Base-by-base conservation (phyloP, 139 green algal species). In the Edaphochlamys debaryana region DNA sequence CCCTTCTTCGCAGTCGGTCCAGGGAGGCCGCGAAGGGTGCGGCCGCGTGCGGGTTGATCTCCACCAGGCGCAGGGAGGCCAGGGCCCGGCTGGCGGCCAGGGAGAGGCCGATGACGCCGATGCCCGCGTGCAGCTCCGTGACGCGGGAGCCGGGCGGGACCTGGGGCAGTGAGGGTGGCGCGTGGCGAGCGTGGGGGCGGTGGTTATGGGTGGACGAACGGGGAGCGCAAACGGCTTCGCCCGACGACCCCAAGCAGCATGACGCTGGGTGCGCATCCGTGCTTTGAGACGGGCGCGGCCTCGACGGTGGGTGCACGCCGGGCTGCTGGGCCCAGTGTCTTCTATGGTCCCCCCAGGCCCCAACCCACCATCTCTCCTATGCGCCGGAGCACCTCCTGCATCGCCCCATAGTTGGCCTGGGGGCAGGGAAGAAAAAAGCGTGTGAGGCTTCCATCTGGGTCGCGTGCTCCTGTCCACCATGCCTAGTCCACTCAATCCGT, bases 61-160 rank as follows among this genome's bases (percentile, higher is more conserved):
- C 94, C 37, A 97, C 91, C 29, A 76, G 73, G 20, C 69, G 79
- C 79, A 80, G 70, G 34, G 36, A 58, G 20, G 56, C 50, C 69
- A 71, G 69, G 56, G 22, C 62, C 60, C 63, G 42, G 30, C 42
- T 7, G 25, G 85, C 89, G 3, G 90, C 89, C 54, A 96, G 85
- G 0, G 87, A 89, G 6, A 98, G 87, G 13, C 93, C 94, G 27
- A 97, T 96, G 41, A 91, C 90, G n/a, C 94, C 94, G n/a, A 92
- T 89, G 9, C 94, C 94, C 30, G 94, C 92, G 82, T 97, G 91
- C 23, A 97, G 79, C 83, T 97, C 94, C 19, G 82, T 79, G 0
- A 96, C 82, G 1, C 52, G 54, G 8, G 66, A 63, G 32, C 87
- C 89, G 0, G 23, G 6, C 5, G 82, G 87, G 30, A 96, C 88